Conservation (phyloP, 257 asterid genomes). For the Oldenlandia corymbosa region DNA sequence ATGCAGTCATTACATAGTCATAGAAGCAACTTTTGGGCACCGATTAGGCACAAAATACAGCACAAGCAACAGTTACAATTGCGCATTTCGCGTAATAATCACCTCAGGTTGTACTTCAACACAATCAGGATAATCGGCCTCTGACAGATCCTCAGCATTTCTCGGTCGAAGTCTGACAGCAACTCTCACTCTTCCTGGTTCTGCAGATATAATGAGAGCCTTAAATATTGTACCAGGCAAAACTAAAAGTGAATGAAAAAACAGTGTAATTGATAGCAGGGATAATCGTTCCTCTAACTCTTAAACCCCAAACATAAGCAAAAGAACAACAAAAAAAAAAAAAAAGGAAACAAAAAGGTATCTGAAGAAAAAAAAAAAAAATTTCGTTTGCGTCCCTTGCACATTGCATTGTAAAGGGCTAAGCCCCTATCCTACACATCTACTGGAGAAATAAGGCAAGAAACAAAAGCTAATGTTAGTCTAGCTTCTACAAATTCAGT, state of each 20-base stretch:
- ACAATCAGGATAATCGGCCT: slow-evolving; percentile 70
- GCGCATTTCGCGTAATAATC: slow-evolving; percentile 11
- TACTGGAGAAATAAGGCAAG: too few relatives aligned
- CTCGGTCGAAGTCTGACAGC: slow-evolving; percentile 83
- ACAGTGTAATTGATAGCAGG: not conserved
- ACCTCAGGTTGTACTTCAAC: slow-evolving; percentile 94
- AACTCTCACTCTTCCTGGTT: slow-evolving; percentile 89
- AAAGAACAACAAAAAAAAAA: too few relatives aligned
- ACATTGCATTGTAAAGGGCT: too few relatives aligned
- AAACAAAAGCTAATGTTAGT: too few relatives aligned
- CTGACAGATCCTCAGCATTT: slow-evolving; percentile 62
- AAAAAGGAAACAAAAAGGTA: too few relatives aligned
- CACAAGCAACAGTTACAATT: not conserved
- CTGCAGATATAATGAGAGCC: slow-evolving; percentile 23
- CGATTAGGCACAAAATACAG: not conserved
- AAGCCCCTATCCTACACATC: too few relatives aligned
- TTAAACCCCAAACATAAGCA: too few relatives aligned
- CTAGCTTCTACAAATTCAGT: too few relatives aligned
- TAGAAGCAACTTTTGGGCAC: not conserved
- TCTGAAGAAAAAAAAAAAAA: too few relatives aligned
- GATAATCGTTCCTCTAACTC: not conserved
- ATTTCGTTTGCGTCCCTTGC: too few relatives aligned
- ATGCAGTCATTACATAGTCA: not conserved
- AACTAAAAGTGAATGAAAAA: not conserved
- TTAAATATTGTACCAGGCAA: not conserved